A percentile compares a stretch with the other conserved stretches of the same genome.
These are phyloP conservation scores for Sarcocystis neurona DNA, from an alignment of 169 alveolate species.

Conservation along the genomic window DNA sequence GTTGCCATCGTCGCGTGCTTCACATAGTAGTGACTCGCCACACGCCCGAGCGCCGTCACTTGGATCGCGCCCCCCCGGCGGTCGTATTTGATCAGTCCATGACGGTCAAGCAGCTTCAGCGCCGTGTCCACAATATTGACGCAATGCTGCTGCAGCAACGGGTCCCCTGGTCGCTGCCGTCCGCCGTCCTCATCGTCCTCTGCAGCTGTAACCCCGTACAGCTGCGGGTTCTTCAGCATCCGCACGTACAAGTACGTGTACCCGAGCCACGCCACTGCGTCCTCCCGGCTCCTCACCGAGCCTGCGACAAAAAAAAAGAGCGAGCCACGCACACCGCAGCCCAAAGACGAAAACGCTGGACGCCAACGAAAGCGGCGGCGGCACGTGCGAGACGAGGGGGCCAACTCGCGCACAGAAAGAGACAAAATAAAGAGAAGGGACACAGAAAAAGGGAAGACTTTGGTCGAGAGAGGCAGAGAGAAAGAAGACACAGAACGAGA, in stretches of 20 bases:
- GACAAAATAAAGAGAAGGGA: too few relatives aligned
- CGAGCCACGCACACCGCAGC: not conserved
- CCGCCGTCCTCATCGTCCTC: slow-evolving; percentile 46
- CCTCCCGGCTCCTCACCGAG: slow-evolving; percentile 90
- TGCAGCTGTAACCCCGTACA: slow-evolving; percentile 86
- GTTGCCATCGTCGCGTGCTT: slow-evolving; percentile 91
- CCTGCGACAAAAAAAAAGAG: slow-evolving; percentile 81
- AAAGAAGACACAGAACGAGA: too few relatives aligned
- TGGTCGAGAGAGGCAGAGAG: too few relatives aligned
- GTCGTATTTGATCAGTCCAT: slow-evolving; percentile 93
- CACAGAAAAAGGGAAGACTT: too few relatives aligned
- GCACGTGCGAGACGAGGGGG: not conserved
- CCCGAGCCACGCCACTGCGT: slow-evolving; percentile 97
- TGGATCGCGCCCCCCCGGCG: slow-evolving; percentile 80
- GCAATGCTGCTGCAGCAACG: slow-evolving; percentile 60
- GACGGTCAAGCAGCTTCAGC: slow-evolving; percentile 88
- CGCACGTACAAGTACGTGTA: slow-evolving; percentile 97
- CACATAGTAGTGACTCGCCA: slow-evolving; percentile 97
- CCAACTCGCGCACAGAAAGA: too few relatives aligned
- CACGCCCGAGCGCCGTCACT: slow-evolving; percentile 96
- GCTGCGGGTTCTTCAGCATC: slow-evolving; percentile 87
- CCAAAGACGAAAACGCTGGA: not conserved
- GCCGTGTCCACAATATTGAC: slow-evolving; percentile 86
- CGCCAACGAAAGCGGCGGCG: not conserved
- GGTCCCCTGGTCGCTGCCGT: too few relatives aligned